Base-by-base conservation (phyloP, 2,329 filamentous ascomycete genomes). In the Colletotrichum liriopes region DNA sequence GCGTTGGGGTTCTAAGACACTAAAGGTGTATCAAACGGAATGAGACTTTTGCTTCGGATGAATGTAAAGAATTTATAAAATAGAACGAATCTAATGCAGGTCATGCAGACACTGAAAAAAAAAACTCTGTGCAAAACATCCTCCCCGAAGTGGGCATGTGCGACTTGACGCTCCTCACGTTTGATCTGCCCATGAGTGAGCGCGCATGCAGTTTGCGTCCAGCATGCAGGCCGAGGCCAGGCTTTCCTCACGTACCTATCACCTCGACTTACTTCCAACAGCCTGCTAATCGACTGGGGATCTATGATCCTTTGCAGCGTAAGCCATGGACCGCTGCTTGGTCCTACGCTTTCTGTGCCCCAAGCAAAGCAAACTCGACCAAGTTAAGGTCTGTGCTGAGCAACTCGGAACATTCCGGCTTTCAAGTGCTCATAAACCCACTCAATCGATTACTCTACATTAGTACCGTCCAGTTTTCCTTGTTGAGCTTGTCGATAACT, bases 1-100 rank as follows among this genome's bases (percentile, higher is more conserved):
- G 69, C 62, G 47, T 71, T 37, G 65, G 69, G 45, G 65, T 72
- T 72, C 47, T 43, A 47, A 68, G 43, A 65, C 52, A 63, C 65
- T 26, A 68, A 20, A 37, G 43, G 51, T 52, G 65, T 23, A 39
- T 29, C 51, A 59, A 32, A 32, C 12, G 58, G 12, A 51, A 32
- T 5, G 52, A 23, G 37, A 43, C 49, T 37, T 51, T 29, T 35
- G n/a, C n/a, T 39, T 52, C 37, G 23, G 60, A 51, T 8, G 60
- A 51, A 20, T 51, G 5, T 18, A 20, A 68, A 20, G n/a, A 71
- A 45, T 47, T 51, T 35, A 51, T 20, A 43, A 72, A 52, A 68
- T 68, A 59, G 62, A 59, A 68, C 39, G 43, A 51, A 59, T 23
- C 29, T 59, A 56, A 59, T 59, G 51, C 45, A 37, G 20, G 4